phyloP scores from a whole-genome alignment of 2,329 filamentous ascomycete genomes.

The Diaporthe citrichinensis region DNA sequence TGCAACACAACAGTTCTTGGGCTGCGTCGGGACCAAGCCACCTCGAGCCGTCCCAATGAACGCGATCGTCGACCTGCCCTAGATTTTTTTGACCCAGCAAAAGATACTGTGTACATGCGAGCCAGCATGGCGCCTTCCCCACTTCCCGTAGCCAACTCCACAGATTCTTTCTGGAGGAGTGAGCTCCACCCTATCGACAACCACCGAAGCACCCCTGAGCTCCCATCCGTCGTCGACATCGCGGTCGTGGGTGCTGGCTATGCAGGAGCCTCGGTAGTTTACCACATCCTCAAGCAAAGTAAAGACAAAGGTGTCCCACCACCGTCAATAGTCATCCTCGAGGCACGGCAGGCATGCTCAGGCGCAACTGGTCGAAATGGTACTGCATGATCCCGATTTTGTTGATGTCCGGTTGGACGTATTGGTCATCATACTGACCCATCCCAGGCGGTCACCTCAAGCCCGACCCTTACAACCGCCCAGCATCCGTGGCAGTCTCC shows the following conservation, averaged over 20 bases:
- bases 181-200: slow-evolving; percentile 56
- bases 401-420: no score
- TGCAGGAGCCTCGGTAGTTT: slow-evolving; percentile 59
- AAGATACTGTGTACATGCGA: neutral
- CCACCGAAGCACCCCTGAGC: slow-evolving; percentile 53
- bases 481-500: slow-evolving; percentile 43
- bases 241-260: slow-evolving; percentile 63
- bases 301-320: slow-evolving; percentile 15
- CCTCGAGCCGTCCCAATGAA: slow-evolving; percentile 4
- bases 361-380: slow-evolving; percentile 57
- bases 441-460: slow-evolving; percentile 50
- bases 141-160: slow-evolving; percentile 47
- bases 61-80: neutral
- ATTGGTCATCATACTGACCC: no score
- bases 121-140: slow-evolving; percentile 38
- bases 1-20: neutral
- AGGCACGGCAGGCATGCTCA: slow-evolving; percentile 53
- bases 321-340: slow-evolving; percentile 51
- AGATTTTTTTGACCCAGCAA: neutral
- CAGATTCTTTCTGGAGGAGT: slow-evolving; percentile 59
- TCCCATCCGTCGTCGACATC: slow-evolving; percentile 59
- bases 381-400: slow-evolving; percentile 44
- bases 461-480: slow-evolving; percentile 51
- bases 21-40: neutral
- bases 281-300: slow-evolving; percentile 53